Conservation (phyloP, 2,329 filamentous ascomycete species). For the Fusarium zealandicum region DNA sequence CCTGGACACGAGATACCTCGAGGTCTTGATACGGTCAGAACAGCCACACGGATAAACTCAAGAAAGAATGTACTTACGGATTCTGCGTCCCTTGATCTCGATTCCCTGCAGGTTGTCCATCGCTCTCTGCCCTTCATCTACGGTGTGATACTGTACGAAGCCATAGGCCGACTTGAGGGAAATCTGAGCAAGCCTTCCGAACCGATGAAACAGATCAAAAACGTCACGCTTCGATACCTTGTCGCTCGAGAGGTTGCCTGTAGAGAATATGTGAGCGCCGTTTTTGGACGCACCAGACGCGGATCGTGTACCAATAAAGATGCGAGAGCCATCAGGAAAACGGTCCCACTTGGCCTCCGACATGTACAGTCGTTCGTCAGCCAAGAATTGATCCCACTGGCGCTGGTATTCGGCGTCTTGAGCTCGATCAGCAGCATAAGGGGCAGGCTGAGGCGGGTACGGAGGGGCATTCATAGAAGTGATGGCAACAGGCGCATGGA, state of each 20-base stretch:
- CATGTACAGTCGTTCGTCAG: slow-evolving; percentile 77
- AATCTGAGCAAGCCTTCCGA: slow-evolving; percentile 89
- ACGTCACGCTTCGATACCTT: slow-evolving; percentile 93
- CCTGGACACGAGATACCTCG: slow-evolving; percentile 88
- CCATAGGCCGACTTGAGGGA: slow-evolving; percentile 97
- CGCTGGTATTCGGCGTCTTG: slow-evolving; percentile 63
- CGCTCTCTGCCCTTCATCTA: slow-evolving; percentile 75
- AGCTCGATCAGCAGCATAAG: slow-evolving; percentile 41
- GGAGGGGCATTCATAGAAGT: slow-evolving; percentile 44
- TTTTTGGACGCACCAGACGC: slow-evolving; percentile 40
- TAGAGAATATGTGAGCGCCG: slow-evolving; percentile 41
- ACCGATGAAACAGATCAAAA: slow-evolving; percentile 86
- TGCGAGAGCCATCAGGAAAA: slow-evolving; percentile 77
- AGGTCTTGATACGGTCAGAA: slow-evolving; percentile 65
- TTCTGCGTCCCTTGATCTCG: slow-evolving; percentile 86
- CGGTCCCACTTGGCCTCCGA: slow-evolving; percentile 82
- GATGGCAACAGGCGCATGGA: slow-evolving; percentile 41
- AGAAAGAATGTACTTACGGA: slow-evolving; percentile 71
- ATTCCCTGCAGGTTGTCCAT: slow-evolving; percentile 81
- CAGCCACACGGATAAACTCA: not conserved
- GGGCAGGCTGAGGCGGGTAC: slow-evolving; percentile 43
- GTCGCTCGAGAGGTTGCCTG: slow-evolving; percentile 91
- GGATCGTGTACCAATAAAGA: slow-evolving; percentile 75
- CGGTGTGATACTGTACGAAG: slow-evolving; percentile 90
- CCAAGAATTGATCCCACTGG: slow-evolving; percentile 75